Conservation (phyloP, 2,329 filamentous ascomycete genomes). For the Raffaelea albimanens region DNA sequence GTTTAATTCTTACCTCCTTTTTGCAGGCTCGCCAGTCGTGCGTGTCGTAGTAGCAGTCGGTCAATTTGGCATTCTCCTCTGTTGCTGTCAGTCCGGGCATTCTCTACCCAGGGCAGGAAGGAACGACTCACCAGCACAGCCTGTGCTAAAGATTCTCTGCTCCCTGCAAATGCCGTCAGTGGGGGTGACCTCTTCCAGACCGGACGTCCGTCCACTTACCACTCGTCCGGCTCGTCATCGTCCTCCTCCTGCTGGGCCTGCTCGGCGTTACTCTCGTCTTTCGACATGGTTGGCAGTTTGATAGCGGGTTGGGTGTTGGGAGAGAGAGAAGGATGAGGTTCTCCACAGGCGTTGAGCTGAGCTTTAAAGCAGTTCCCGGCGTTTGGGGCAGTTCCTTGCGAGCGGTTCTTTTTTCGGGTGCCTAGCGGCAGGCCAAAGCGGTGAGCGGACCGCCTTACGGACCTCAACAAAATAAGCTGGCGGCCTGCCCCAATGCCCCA, state of each 20-base stretch:
- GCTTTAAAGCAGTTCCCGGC: no score
- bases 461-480: no score
- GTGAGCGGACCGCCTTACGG: no score
- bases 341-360: no score
- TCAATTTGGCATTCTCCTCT: conserved; percentile 88
- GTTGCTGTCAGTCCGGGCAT: conserved; percentile 3
- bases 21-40: conserved; percentile 91
- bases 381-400: no score
- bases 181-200: not conserved
- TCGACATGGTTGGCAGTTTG: conserved; percentile 45
- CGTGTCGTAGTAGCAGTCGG: conserved; percentile 91
- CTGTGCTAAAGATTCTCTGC: conserved; percentile 94
- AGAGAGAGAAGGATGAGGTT: no score
- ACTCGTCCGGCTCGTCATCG: conserved; percentile 90
- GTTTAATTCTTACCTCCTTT: conserved; percentile 57
- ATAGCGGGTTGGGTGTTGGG: not conserved
- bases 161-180: conserved; percentile 51
- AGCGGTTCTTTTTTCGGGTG: no score
- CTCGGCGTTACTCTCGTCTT: conserved; percentile 36
- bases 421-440: no score
- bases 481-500: no score
- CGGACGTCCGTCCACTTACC: conserved; percentile 44
- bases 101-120: not conserved
- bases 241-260: conserved; percentile 32
- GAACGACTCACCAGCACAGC: conserved; percentile 61